phyloP scores from a whole-genome alignment of 1,139 yeast genomes.

The Wickerhamiella pararugosa region DNA sequence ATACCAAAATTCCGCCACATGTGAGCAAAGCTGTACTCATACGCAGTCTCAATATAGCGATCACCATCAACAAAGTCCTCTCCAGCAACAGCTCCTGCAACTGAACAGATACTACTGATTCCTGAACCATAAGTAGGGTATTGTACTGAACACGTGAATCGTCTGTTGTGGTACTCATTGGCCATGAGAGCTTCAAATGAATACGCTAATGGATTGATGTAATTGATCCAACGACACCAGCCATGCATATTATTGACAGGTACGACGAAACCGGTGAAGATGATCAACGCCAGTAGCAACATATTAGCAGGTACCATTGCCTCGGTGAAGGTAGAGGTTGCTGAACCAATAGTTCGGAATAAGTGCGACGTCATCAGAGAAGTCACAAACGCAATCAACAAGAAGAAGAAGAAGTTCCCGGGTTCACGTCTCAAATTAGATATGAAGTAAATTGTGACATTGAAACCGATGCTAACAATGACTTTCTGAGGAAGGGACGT shows the following conservation, averaged over 20 bases:
- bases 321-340: constrained; percentile 42
- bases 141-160: constrained; percentile 33
- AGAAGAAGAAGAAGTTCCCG: constrained; percentile 56
- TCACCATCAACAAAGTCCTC: constrained; percentile 40
- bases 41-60: constrained; percentile 34
- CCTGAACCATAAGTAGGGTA: constrained; percentile 36
- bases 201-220: constrained; percentile 55
- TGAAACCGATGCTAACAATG: constrained; percentile 40
- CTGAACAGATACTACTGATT: constrained; percentile 36
- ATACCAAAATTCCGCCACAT: constrained; percentile 83
- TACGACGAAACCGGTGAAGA: constrained; percentile 63
- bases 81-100: constrained; percentile 54
- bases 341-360: constrained; percentile 58
- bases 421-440: constrained; percentile 48
- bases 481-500: constrained; percentile 56
- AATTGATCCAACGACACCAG: constrained; percentile 72
- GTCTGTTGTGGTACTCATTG: constrained; percentile 39
- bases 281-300: constrained; percentile 42
- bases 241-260: constrained; percentile 55
- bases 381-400: constrained; percentile 37
- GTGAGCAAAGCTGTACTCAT: constrained; percentile 38
- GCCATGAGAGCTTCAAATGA: constrained; percentile 54
- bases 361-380: constrained; percentile 56
- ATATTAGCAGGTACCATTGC: constrained; percentile 65
- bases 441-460: constrained; percentile 50